Percentiles rank a stretch among this genome's conserved stretches.
Conservation (phyloP, 208 protist genomes). For the Trypanosoma conorhini region DNA sequence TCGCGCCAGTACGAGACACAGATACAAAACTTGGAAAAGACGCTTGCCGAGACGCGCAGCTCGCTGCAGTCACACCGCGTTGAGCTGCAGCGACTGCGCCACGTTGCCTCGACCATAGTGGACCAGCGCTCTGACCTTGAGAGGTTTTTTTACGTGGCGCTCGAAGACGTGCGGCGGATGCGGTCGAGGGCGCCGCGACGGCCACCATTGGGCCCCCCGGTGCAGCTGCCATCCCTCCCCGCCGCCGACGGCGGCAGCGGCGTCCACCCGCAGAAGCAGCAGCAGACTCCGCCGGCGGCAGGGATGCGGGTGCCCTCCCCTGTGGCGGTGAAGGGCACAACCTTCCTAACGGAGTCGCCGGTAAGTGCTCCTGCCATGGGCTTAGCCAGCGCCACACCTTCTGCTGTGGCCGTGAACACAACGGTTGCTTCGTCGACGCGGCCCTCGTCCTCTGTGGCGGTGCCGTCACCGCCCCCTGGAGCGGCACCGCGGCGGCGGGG, state of each 20-base stretch:
- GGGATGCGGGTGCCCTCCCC: background rate
- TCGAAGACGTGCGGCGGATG: constrained; percentile 60
- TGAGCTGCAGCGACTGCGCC: constrained; percentile 58
- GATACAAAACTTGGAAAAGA: constrained; percentile 43
- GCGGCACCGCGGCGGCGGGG: background rate
- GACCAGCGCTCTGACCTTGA: constrained; percentile 75
- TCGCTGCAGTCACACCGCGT: constrained; percentile 45
- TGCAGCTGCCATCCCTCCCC: background rate
- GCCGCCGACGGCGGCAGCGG: background rate
- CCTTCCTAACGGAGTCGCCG: background rate
- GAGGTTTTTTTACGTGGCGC: constrained; percentile 70
- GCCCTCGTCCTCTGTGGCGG: background rate
- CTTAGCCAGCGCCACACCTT: background rate
- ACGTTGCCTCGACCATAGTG: constrained; percentile 54
- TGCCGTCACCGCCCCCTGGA: background rate
- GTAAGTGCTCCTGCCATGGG: background rate
- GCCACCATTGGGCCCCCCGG: background rate
- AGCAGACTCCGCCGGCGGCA: background rate
- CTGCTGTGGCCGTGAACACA: background rate
- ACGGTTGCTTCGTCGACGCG: background rate
- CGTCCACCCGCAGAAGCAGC: background rate
- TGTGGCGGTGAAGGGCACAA: background rate
- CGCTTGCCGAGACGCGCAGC: constrained; percentile 44
- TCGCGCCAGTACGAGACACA: constrained; percentile 37
- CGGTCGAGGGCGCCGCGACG: background rate